Evolutionary conservation across 2,329 filamentous ascomycete genomes (phyloP), one percentile per base, ranked within the genome.

Genomic region (Fusarium foetens): DNA sequence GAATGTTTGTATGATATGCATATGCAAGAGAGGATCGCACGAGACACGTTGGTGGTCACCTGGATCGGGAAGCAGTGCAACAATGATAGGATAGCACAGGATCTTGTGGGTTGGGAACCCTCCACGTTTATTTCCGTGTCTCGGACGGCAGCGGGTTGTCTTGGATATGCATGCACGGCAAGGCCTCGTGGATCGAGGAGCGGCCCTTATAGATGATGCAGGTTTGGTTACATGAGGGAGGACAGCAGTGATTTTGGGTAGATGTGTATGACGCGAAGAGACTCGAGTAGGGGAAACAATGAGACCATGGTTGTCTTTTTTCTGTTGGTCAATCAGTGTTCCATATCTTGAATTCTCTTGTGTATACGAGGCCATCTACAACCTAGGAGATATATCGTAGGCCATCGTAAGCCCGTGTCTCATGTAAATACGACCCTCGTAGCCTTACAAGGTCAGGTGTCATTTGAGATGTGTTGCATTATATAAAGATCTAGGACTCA

Each of bases 51-150:
- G 46, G 52, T 62, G 75, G 75, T 76, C 75, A 77, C 72, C 71
- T 76, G 66, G 65, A 71, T 69, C 68, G 51, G 54, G 52, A 67
- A 58, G 74, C 54, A 55, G 67, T 77, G 73, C 64, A 77, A 75
- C 73, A 41, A 62, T 49, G 49, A 59, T 66, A 71, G 64, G 63
- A 74, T 77, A 58, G 52, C 65, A 75, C 60, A 42, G 60, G 58
- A 66, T 72, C 49, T 63, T 73, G 62, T 75, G 74, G 68, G 64
- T 66, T 63, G 63, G 69, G 68, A 74, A 64, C 68, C 60, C 58
- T 75, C 71, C 74, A 75, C 69, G 71, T 73, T 71, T 73, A 75
- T 69, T 61, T 72, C 74, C 64, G 66, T 74, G 75, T 77, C 75
- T 76, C 71, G 70, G 68, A 68, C 58, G 52, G 63, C 60, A 63